These are phyloP conservation scores for Tolypocladium pustulatum DNA, from an alignment of 2,329 filamentous ascomycete genomes.

Conservation along the genomic window DNA sequence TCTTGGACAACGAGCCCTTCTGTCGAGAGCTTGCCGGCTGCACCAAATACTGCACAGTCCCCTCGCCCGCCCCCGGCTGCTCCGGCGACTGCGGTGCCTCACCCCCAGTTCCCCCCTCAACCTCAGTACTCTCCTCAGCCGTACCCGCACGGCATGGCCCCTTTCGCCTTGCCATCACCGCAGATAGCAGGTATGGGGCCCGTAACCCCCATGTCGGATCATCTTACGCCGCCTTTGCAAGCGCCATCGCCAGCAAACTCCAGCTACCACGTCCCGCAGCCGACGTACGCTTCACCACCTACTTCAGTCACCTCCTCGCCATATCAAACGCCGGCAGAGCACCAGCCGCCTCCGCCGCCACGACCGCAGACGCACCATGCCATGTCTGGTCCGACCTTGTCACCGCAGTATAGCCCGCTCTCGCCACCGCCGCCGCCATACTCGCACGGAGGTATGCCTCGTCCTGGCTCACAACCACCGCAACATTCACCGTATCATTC, in stretches of 20 bases:
- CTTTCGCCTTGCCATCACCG: neutral
- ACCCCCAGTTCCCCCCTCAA: neutral
- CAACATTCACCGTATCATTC: conserved; percentile 3
- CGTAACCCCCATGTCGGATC: neutral
- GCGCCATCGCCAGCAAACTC: neutral
- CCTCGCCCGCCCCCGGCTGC: neutral
- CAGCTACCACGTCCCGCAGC: conserved; percentile 1
- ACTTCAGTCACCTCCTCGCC: neutral
- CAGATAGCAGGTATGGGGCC: neutral
- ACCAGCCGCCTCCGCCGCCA: conserved; percentile 2
- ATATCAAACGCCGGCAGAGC: neutral
- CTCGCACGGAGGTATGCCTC: neutral
- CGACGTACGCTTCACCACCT: conserved; percentile 5
- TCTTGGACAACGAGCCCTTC: neutral
- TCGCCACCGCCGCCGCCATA: conserved; percentile 6
- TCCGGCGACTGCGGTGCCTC: neutral
- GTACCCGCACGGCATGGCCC: neutral
- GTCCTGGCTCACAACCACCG: conserved; percentile 4
- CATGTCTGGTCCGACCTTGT: neutral
- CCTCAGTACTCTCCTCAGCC: neutral
- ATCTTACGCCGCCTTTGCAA: neutral
- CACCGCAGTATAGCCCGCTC: conserved; percentile 1
- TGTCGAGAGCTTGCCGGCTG: neutral
- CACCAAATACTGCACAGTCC: neutral
- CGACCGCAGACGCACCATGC: conserved; percentile 5